Evolutionary conservation across 2,329 filamentous ascomycete species (phyloP).

Genomic region (Lasiodiplodia citricola): DNA sequence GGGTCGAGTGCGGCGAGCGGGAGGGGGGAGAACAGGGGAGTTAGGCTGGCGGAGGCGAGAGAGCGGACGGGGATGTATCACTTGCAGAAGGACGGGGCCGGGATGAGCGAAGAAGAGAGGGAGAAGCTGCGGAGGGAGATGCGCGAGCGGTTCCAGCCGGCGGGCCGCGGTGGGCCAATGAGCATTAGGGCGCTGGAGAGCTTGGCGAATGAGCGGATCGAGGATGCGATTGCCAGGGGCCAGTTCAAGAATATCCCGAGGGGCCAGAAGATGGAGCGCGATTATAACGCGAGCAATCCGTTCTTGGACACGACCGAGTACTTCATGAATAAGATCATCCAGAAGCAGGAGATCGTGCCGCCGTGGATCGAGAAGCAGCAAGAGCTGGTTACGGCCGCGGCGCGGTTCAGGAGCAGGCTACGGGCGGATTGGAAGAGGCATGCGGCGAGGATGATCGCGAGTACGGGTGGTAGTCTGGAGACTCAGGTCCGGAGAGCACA

Average conservation of each 20-base stretch:
- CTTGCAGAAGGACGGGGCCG: conserved; percentile 67
- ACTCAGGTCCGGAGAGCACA: conserved; percentile 74
- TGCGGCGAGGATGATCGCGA: conserved; percentile 77
- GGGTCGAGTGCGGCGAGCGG: conserved; percentile 46
- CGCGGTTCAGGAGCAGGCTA: conserved; percentile 74
- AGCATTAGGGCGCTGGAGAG: conserved; percentile 79
- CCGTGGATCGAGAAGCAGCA: conserved; percentile 99
- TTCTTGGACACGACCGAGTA: conserved; percentile 98
- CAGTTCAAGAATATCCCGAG: conserved; percentile 86
- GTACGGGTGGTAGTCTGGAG: conserved; percentile 74
- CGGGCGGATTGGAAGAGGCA: conserved; percentile 85
- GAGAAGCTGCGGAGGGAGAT: conserved; percentile 75
- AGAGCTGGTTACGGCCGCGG: conserved; percentile 73
- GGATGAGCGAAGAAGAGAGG: conserved; percentile 73
- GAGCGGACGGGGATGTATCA: conserved; percentile 64
- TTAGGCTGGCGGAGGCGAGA: conserved; percentile 61
- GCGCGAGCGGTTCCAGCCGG: conserved; percentile 78
- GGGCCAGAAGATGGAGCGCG: conserved; percentile 79
- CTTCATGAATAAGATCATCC: conserved; percentile 98
- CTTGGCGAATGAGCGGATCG: conserved; percentile 88
- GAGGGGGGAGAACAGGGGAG: conserved; percentile 37
- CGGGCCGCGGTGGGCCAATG: conserved; percentile 73
- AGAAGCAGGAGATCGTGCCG: conserved; percentile 91
- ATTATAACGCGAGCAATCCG: conserved; percentile 80
- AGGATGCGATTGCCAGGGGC: conserved; percentile 89